Evolutionary conservation across 2,329 filamentous ascomycete genomes (phyloP).

Genomic region (Cladosporium sp.): DNA sequence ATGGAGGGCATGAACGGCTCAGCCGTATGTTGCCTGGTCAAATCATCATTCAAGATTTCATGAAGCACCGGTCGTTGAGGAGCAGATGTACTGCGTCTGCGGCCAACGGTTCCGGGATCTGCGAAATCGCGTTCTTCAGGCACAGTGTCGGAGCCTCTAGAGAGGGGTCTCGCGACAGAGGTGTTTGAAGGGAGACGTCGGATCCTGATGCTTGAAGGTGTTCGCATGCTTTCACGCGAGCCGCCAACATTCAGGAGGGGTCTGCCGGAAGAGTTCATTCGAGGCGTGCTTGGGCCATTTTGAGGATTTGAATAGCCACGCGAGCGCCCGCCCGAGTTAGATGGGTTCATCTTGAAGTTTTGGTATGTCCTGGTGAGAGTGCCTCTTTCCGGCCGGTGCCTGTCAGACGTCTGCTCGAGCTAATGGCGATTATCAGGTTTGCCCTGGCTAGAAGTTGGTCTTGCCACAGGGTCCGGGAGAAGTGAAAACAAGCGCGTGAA

Average conservation of each 20-base stretch:
- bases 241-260: slow-evolving; percentile 6
- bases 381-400: neutral
- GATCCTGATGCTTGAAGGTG: slow-evolving; percentile 36
- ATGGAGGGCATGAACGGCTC: slow-evolving; percentile 33
- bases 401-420: neutral
- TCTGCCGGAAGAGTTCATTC: neutral
- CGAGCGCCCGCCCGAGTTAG: neutral
- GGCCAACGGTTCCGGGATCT: slow-evolving; percentile 20
- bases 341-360: slow-evolving; percentile 7
- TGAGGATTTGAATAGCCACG: slow-evolving; percentile 14
- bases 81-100: slow-evolving; percentile 35
- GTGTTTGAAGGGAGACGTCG: slow-evolving; percentile 31
- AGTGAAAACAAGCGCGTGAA: neutral
- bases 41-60: slow-evolving; percentile 22
- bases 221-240: slow-evolving; percentile 34
- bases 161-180: slow-evolving; percentile 15
- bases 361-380: neutral
- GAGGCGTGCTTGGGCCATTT: neutral
- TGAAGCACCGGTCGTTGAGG: slow-evolving; percentile 29
- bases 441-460: neutral
- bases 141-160: slow-evolving; percentile 7
- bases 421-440: neutral
- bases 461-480: neutral
- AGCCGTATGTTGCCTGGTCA: slow-evolving; percentile 29
- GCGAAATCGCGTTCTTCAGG: slow-evolving; percentile 22